phyloP scores from a whole-genome alignment of 2,329 filamentous ascomycete species.

The Alternaria gaisen region DNA sequence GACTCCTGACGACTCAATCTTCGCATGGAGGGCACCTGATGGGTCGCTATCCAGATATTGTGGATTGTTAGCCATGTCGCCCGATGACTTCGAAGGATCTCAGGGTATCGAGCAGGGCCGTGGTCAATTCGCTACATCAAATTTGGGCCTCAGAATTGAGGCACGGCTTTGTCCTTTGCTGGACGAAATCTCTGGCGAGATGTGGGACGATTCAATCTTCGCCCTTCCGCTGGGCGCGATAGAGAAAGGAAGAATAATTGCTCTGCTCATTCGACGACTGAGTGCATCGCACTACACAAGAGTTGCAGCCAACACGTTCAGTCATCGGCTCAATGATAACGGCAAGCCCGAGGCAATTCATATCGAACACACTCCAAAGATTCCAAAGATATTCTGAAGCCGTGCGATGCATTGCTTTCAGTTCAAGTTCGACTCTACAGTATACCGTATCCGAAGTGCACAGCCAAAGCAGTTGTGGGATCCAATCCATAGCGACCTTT shows the following conservation, averaged over 20 bases:
- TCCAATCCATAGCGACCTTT: background rate
- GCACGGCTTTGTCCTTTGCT: background rate
- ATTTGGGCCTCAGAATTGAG: background rate
- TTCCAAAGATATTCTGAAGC: background rate
- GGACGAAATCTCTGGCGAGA: no score
- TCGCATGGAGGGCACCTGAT: no score
- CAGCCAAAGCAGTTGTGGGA: slow-evolving; percentile 1
- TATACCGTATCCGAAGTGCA: background rate
- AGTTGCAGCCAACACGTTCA: background rate
- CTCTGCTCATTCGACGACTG: background rate
- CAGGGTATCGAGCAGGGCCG: background rate
- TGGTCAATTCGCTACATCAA: background rate
- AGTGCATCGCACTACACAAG: background rate
- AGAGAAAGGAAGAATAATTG: background rate
- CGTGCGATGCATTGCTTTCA: background rate
- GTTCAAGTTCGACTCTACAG: background rate
- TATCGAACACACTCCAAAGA: background rate
- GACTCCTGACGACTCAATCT: no score
- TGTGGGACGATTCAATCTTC: no score
- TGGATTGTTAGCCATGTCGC: slow-evolving; percentile 10
- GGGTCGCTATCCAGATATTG: no score
- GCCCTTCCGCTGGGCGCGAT: background rate
- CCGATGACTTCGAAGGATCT: background rate
- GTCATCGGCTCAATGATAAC: no score
- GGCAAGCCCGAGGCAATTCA: background rate